Evolutionary conservation across 495 filamentous ascomycete genomes (phyloP), one percentile per base, ranked within the genome.

Genomic region (Aspergillus nanangensis): DNA sequence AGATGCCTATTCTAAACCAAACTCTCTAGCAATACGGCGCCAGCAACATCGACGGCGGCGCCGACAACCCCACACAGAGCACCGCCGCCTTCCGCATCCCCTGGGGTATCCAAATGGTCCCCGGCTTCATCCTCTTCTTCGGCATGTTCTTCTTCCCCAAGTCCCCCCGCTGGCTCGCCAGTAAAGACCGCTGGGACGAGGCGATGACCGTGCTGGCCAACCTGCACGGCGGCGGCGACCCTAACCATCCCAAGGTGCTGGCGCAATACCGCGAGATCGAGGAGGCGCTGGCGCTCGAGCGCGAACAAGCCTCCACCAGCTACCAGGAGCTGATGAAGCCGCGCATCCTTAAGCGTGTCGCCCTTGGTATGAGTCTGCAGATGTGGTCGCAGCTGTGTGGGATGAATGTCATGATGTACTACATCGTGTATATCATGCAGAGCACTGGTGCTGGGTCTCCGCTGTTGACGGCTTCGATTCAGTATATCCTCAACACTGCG

Each of bases 391-490:
- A 91, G 60, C 71, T 89, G 0, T 80, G 76, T 19, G 86, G 86
- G 7, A 87, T 87, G 74, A 90, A 90, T 55, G 78, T 87, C 39
- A 88, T 88, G 83, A 76, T 78, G 75, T 82, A 83, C 66, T 90
- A 86, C 56, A 84, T 86, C 40, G 79, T 81, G 17, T 84, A 89
- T 57, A 85, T 90, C 59, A 86, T 90, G 80, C 71, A 80, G 60
- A 27, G 80, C 10, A 51, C 82, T 5, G 76, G 79, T 42, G 79
- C 85, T 34, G 71, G 74, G 21, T 77, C 82, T 8, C 78, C 82
- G 3, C 75, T 89, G 8, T 70, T 86, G 21, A 83, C 84, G 2
- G 78, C 87, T 3, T 84, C 82, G 0, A 83, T 91, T 41, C 86
- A 89, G 52, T 91, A 90, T 59, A 78, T 89, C 41, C 81, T 91